phyloP scores from a whole-genome alignment of 139 green algal genomes.

The Micromonas pusilla region DNA sequence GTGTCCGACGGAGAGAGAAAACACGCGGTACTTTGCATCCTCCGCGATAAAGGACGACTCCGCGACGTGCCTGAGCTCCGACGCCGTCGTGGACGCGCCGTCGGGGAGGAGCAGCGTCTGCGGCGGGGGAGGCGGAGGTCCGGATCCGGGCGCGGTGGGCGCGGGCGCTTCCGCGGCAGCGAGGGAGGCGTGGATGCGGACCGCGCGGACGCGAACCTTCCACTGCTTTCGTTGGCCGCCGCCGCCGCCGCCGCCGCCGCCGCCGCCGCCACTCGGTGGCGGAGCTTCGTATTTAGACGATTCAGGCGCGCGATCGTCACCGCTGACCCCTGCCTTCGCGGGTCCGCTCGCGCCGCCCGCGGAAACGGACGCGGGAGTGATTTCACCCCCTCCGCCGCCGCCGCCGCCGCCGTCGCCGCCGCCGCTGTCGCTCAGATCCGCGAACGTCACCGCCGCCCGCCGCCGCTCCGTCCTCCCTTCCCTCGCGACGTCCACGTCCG shows the following conservation, averaged over 20 bases:
- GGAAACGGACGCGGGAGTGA: no score
- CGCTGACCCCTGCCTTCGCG: no score
- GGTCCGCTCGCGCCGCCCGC: no score
- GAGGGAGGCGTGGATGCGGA: neutral
- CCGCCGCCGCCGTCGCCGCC: neutral
- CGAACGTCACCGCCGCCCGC: neutral
- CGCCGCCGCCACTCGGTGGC: no score
- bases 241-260: no score
- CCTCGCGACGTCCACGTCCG: no score
- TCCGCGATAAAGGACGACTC: neutral
- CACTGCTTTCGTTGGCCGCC: neutral
- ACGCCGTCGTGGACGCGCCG: neutral
- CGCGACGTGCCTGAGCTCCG: neutral
- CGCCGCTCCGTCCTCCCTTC: neutral
- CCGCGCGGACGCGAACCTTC: neutral
- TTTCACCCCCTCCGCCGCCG: no score
- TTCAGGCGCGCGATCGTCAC: no score
- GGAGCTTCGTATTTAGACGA: neutral
- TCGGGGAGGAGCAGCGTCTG: neutral
- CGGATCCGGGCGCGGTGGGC: neutral
- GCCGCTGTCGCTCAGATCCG: neutral
- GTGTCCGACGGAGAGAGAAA: neutral
- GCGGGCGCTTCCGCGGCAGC: neutral
- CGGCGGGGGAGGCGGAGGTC: no score
- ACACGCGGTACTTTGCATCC: no score